A percentile compares a stretch with the other conserved stretches of the same genome.
Evolutionary conservation across 345 rosid genomes (phyloP).

Genomic region (Populus deltoides): DNA sequence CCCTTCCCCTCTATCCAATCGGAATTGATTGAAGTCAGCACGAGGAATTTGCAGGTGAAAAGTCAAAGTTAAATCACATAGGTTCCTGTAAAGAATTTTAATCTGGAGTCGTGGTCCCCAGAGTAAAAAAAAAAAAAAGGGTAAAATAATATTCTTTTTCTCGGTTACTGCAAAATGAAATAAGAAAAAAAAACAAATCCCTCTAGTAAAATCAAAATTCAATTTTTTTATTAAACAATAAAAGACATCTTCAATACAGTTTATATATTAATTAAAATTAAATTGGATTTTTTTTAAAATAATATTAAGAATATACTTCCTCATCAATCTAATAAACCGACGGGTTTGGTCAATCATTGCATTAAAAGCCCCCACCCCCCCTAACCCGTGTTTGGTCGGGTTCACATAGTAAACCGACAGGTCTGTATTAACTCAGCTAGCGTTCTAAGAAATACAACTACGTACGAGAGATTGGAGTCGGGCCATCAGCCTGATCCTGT

Average conservation of each 20-base stretch:
- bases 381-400: conserved; percentile 37
- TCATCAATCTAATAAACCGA: too few relatives aligned
- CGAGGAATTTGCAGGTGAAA: conserved; percentile 8
- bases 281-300: too few relatives aligned
- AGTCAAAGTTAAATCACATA: conserved; percentile 24
- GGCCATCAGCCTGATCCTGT: not conserved
- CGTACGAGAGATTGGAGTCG: not conserved
- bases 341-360: conserved; percentile 41
- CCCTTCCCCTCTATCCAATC: too few relatives aligned
- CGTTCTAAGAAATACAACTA: conserved; percentile 8
- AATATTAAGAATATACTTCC: too few relatives aligned
- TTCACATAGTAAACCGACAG: conserved; percentile 34
- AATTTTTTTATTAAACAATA: too few relatives aligned
- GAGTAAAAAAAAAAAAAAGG: too few relatives aligned
- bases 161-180: not conserved
- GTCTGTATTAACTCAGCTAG: conserved; percentile 1
- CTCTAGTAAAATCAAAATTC: too few relatives aligned
- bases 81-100: too few relatives aligned
- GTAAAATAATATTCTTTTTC: not conserved
- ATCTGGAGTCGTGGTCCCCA: too few relatives aligned
- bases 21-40: conserved; percentile 33
- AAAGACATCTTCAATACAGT: too few relatives aligned
- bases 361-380: conserved; percentile 19
- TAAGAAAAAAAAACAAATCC: not conserved
- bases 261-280: too few relatives aligned